Evolutionary conservation across 257 asterid genomes (phyloP).

Genomic region (Solanum rostratum): DNA sequence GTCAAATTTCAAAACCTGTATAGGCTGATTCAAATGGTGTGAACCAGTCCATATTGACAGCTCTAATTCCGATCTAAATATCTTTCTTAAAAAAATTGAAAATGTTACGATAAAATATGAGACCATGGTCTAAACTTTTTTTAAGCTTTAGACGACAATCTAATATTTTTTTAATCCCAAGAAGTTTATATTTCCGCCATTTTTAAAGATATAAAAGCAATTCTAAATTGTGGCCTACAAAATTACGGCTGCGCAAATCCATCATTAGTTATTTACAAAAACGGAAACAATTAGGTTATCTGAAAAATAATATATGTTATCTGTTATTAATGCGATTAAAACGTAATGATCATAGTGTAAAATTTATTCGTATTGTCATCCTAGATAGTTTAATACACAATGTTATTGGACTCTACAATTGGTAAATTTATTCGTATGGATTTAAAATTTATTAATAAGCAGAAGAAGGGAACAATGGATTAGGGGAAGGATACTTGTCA

Average conservation of each 20-base stretch:
- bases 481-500: slow-evolving; percentile 40
- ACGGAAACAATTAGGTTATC: neutral
- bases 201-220: no score
- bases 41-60: no score
- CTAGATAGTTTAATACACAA: no score
- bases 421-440: no score
- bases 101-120: neutral
- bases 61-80: no score
- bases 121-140: neutral
- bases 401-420: no score
- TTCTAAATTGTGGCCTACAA: neutral
- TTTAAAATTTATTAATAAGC: no score
- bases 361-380: no score
- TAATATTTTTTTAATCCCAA: neutral
- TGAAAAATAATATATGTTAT: neutral
- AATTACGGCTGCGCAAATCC: no score
- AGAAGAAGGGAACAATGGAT: slow-evolving; percentile 35
- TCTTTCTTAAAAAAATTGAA: no score
- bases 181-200: neutral
- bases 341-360: neutral
- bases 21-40: no score
- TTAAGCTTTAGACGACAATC: neutral
- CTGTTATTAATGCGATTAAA: neutral
- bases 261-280: neutral
- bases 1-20: no score